phyloP scores from a whole-genome alignment of 441 rosid species.

The Pelargonium fulgidum region DNA sequence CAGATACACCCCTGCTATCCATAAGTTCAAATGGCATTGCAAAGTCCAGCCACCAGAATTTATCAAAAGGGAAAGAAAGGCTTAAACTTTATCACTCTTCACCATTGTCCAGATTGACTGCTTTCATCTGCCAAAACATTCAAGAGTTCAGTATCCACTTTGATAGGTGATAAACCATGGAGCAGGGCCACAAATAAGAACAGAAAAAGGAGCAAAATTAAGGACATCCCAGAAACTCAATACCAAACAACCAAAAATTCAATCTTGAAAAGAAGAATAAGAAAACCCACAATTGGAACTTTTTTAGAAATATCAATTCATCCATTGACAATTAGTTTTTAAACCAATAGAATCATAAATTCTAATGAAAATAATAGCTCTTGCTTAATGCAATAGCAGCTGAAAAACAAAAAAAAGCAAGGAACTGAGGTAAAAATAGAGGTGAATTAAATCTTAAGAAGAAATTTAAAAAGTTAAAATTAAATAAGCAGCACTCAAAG shows the following conservation, averaged over 20 bases:
- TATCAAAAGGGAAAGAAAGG: slow-evolving; percentile 20
- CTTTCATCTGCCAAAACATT: slow-evolving; percentile 2
- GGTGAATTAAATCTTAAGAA: background rate
- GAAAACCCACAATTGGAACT: background rate
- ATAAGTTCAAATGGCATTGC: slow-evolving; percentile 56
- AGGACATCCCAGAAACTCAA: background rate
- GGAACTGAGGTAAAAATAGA: background rate
- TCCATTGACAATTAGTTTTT: background rate
- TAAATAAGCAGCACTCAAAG: slow-evolving; percentile 13
- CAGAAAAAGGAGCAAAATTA: background rate
- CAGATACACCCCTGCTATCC: slow-evolving; percentile 54
- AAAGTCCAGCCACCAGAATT: slow-evolving; percentile 22
- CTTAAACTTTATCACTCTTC: slow-evolving; percentile 21
- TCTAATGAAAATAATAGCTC: background rate
- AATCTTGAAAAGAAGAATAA: background rate
- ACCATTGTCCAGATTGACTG: slow-evolving; percentile 21
- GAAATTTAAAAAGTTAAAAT: background rate
- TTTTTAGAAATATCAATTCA: background rate
- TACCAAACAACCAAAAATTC: background rate
- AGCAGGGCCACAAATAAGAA: background rate
- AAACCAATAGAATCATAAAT: no score
- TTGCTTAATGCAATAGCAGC: background rate
- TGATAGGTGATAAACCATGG: background rate
- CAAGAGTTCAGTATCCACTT: background rate
- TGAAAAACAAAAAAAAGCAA: background rate